Conservation (phyloP, 441 rosid species). For the Arabidopsis lyrata region DNA sequence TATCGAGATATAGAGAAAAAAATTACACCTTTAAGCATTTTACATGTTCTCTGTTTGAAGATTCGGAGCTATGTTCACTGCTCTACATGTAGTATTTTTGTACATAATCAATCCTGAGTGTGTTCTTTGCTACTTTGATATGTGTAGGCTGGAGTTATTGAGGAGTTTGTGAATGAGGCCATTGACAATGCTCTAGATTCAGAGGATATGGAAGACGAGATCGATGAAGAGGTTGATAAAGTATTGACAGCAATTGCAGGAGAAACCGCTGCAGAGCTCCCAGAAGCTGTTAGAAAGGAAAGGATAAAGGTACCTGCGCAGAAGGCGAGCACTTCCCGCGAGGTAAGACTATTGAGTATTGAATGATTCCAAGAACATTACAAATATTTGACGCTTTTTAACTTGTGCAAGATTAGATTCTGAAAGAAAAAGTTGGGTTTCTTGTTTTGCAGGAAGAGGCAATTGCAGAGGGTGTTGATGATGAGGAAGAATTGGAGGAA, state of each 20-base stretch:
- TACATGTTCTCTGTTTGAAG: background rate
- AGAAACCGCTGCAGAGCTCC: slow-evolving; percentile 94
- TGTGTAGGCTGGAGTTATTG: slow-evolving; percentile 83
- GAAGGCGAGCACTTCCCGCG: slow-evolving; percentile 54
- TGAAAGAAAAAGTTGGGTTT: background rate
- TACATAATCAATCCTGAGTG: background rate
- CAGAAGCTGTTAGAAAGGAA: slow-evolving; percentile 79
- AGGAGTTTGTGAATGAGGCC: slow-evolving; percentile 88
- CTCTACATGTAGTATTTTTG: background rate
- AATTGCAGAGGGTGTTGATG: slow-evolving; percentile 80
- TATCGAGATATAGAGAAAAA: background rate
- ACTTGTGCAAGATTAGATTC: slow-evolving; percentile 4
- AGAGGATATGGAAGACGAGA: slow-evolving; percentile 92
- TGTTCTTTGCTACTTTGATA: slow-evolving; percentile 21
- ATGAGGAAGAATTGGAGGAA: slow-evolving; percentile 92
- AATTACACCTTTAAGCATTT: background rate
- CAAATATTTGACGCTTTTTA: background rate
- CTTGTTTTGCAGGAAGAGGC: slow-evolving; percentile 66
- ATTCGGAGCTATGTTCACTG: background rate
- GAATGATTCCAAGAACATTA: background rate
- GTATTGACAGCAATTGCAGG: slow-evolving; percentile 93
- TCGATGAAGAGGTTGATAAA: slow-evolving; percentile 92
- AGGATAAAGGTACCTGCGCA: slow-evolving; percentile 68
- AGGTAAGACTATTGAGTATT: slow-evolving; percentile 45
- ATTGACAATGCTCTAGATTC: slow-evolving; percentile 81